Conservation (phyloP, 768 basidiomycete genomes). For the Rhodotorula paludigena region DNA sequence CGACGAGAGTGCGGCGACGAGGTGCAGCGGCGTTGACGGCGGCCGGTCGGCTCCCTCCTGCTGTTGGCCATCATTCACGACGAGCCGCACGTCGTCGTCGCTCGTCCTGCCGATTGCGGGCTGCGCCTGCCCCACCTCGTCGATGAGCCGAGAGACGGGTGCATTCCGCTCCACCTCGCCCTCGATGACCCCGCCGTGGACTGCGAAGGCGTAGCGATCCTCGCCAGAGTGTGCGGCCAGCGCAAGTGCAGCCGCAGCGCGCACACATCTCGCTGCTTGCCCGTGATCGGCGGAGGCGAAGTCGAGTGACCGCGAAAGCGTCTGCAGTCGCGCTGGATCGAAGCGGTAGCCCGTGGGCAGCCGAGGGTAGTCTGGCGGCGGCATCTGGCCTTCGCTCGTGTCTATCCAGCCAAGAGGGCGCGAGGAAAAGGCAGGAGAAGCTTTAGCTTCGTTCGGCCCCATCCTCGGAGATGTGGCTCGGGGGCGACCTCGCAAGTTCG, state of each 20-base stretch:
- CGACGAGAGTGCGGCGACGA: neutral
- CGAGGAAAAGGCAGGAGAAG: no score
- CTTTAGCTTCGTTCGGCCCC: no score
- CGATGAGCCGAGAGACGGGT: neutral
- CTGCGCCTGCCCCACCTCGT: neutral
- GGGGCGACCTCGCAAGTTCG: neutral
- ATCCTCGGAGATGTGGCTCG: no score
- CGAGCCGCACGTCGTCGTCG: neutral
- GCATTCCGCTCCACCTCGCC: conserved; percentile 2
- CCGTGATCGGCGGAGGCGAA: neutral
- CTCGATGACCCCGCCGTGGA: neutral
- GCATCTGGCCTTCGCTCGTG: neutral
- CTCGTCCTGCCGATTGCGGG: no score
- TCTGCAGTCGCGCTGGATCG: neutral
- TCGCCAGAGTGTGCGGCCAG: conserved; percentile 24
- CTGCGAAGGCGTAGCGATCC: conserved; percentile 16
- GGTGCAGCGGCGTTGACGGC: neutral
- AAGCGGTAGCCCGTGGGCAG: conserved; percentile 24
- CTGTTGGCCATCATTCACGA: neutral
- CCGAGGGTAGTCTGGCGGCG: conserved; percentile 20
- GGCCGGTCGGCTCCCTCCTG: neutral
- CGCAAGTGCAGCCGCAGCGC: conserved; percentile 11
- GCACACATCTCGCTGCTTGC: neutral
- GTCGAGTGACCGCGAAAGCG: neutral
- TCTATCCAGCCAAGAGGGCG: no score